Evolutionary conservation across 768 basidiomycete genomes (phyloP).

Genomic region (Plicaturopsis crispa): DNA sequence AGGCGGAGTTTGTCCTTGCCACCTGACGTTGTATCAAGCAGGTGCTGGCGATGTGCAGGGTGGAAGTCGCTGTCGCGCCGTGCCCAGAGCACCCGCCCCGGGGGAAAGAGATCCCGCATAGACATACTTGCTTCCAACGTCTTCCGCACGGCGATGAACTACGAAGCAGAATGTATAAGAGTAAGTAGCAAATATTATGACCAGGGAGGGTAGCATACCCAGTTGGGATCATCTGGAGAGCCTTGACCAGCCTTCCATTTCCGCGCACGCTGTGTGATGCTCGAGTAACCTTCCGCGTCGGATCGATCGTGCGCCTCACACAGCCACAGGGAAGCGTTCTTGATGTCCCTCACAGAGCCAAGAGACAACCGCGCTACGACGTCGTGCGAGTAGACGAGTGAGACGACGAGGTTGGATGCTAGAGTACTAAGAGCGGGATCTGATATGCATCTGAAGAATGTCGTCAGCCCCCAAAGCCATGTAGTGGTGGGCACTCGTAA

Average conservation of each 20-base stretch:
- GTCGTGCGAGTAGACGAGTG: constrained; percentile 80
- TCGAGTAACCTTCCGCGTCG: constrained; percentile 30
- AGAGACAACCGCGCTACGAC: constrained; percentile 73
- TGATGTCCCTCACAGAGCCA: constrained; percentile 70
- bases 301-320: constrained; percentile 54
- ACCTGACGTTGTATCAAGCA: constrained; percentile 5
- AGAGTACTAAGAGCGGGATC: constrained; percentile 54
- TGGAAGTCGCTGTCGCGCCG: constrained; percentile 67
- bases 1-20: constrained; percentile 48
- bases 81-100: constrained; percentile 75
- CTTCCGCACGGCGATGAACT: constrained; percentile 79
- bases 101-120: constrained; percentile 64
- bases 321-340: constrained; percentile 71
- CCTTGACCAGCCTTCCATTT: constrained; percentile 59
- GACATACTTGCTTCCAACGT: constrained; percentile 81
- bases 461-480: constrained; percentile 1
- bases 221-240: constrained; percentile 35
- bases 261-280: constrained; percentile 39
- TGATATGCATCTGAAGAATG: constrained; percentile 44
- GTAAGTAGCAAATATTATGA: constrained; percentile 10
- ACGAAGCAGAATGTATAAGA: constrained; percentile 3
- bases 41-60: constrained; percentile 38
- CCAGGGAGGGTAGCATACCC: constrained; percentile 43
- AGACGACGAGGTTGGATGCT: constrained; percentile 57
- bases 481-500: constrained; percentile 8